Percentiles rank a stretch among this genome's conserved stretches.
Conservation (phyloP, 805 yeast genomes). For the Ogataea minuta region DNA sequence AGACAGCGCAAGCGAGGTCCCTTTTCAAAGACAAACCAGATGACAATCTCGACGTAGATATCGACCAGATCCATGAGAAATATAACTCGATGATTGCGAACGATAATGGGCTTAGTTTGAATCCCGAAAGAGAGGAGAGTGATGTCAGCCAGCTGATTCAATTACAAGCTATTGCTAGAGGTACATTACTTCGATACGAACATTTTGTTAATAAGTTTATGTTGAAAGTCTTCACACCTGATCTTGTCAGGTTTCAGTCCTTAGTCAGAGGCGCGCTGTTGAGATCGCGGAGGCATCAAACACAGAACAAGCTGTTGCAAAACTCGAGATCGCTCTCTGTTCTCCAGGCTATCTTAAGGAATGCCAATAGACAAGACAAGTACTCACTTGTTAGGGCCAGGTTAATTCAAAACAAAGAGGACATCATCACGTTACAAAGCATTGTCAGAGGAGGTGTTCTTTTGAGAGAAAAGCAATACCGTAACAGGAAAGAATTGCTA, state of each 20-base stretch:
- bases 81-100: constrained; percentile 24
- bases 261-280: constrained; percentile 48
- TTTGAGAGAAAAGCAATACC: constrained; percentile 20
- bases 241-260: constrained; percentile 48
- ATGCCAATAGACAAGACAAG: constrained; percentile 24
- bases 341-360: constrained; percentile 41
- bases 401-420: constrained; percentile 18
- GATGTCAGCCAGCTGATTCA: constrained; percentile 24
- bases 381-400: constrained; percentile 16
- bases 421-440: constrained; percentile 35
- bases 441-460: constrained; percentile 33
- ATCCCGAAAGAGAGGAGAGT: constrained; percentile 1
- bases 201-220: constrained; percentile 63
- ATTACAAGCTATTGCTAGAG: constrained; percentile 71
- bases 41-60: constrained; percentile 19
- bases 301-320: constrained; percentile 12
- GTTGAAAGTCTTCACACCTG: constrained; percentile 54
- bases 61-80: constrained; percentile 32
- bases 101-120: constrained; percentile 22
- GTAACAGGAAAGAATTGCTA: constrained; percentile 19
- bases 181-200: constrained; percentile 61
- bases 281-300: constrained; percentile 27
- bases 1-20: constrained; percentile 25
- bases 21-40: constrained; percentile 20
- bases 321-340: constrained; percentile 34